Conservation (phyloP, 371 early-diverging fungal species). For the Mortierella sp. region DNA sequence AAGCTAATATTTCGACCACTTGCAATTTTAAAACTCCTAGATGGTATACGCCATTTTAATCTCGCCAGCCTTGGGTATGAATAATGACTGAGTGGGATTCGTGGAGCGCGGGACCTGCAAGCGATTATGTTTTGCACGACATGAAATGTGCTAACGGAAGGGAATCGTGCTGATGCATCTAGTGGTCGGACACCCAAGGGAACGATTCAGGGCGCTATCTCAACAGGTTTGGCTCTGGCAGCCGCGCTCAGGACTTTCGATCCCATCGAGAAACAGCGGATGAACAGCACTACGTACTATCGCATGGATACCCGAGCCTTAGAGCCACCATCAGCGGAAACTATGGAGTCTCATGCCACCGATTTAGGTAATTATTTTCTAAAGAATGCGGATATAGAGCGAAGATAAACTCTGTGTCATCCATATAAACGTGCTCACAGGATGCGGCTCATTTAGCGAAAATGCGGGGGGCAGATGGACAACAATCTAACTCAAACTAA, state of each 20-base stretch:
- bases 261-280: conserved; percentile 56
- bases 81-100: conserved; percentile 4
- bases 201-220: conserved; percentile 58
- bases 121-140: conserved; percentile 4
- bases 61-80: conserved; percentile 55
- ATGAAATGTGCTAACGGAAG: conserved; percentile 4
- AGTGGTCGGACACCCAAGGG: conserved; percentile 59
- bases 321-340: conserved; percentile 20
- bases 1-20: not conserved
- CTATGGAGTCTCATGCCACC: conserved; percentile 13
- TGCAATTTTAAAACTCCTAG: conserved; percentile 12
- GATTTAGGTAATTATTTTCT: conserved; percentile 9
- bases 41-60: conserved; percentile 51
- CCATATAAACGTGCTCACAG: not conserved
- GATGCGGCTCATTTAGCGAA: not conserved
- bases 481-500: not conserved
- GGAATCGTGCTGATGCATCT: conserved; percentile 6
- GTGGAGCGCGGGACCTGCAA: conserved; percentile 9
- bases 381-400: not conserved
- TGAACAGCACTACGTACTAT: conserved; percentile 51
- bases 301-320: conserved; percentile 42
- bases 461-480: not conserved
- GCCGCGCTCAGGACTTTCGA: conserved; percentile 33
- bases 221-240: conserved; percentile 52
- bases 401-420: not conserved